phyloP scores from a whole-genome alignment of 2,329 filamentous ascomycete species.

The Alternaria arbusti region DNA sequence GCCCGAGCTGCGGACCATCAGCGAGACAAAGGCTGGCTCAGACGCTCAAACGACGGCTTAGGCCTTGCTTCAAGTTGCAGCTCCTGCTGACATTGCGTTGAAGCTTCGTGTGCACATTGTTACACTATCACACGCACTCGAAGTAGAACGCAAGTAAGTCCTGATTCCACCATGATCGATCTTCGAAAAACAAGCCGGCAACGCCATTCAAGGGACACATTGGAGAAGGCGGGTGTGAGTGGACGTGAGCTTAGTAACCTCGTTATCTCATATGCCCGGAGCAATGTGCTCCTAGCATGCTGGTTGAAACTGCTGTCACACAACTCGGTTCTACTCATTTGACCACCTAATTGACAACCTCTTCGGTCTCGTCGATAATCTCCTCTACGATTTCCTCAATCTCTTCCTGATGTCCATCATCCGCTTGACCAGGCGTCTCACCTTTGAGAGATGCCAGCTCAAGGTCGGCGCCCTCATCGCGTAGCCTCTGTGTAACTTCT shows the following conservation, averaged over 20 bases:
- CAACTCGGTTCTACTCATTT: background rate
- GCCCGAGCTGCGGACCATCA: background rate
- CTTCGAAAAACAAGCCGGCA: background rate
- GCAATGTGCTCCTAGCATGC: background rate
- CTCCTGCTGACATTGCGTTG: background rate
- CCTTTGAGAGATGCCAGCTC: conserved; percentile 62
- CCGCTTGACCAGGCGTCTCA: conserved; percentile 50
- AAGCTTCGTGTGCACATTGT: background rate
- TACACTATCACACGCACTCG: background rate
- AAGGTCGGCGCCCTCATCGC: conserved; percentile 61
- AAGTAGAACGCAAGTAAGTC: background rate
- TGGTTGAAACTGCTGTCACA: background rate
- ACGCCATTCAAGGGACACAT: background rate
- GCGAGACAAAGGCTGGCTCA: background rate
- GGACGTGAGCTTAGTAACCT: background rate
- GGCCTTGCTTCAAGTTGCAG: background rate
- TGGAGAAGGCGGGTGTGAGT: background rate
- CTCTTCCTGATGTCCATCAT: conserved; percentile 61
- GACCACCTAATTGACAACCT: conserved; percentile 58
- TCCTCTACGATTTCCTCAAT: conserved; percentile 85
- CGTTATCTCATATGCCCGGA: background rate
- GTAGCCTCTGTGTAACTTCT: conserved; percentile 70
- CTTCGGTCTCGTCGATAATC: conserved; percentile 86
- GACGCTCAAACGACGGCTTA: background rate
- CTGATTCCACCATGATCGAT: background rate